Percentiles rank a stretch among this genome's conserved stretches.
Conservation (phyloP, 1,139 yeast species). For the Arxiozyma heterogenica region DNA sequence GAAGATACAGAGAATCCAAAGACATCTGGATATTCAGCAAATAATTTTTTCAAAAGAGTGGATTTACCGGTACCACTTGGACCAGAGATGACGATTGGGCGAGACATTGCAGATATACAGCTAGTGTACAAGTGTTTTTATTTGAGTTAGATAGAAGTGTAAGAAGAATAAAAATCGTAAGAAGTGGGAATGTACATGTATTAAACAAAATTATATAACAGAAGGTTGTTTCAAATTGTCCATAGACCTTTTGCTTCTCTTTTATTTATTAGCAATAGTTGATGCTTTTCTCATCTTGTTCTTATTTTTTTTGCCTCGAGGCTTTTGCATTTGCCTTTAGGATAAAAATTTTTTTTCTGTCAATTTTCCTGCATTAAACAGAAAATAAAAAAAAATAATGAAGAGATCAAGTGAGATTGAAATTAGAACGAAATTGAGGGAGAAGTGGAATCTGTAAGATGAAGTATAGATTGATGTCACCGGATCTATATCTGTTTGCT, state of each 20-base stretch:
- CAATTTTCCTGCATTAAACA: not conserved
- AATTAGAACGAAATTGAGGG: not conserved
- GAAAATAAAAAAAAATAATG: no score
- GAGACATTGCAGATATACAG: slow-evolving; percentile 26
- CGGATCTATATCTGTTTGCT: no score
- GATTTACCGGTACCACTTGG: slow-evolving; percentile 98
- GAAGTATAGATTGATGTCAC: no score
- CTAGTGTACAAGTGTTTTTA: not conserved
- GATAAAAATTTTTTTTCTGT: not conserved
- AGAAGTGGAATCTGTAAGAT: not conserved
- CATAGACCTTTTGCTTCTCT: not conserved
- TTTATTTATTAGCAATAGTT: not conserved
- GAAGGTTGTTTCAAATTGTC: not conserved
- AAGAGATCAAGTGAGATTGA: not conserved
- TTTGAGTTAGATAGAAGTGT: no score
- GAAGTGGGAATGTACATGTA: not conserved
- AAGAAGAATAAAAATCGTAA: no score
- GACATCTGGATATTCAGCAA: slow-evolving; percentile 78
- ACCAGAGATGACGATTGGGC: slow-evolving; percentile 93
- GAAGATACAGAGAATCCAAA: slow-evolving; percentile 94
- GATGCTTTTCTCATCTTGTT: not conserved
- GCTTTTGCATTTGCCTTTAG: not conserved
- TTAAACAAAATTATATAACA: no score
- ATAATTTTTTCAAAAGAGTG: slow-evolving; percentile 77
- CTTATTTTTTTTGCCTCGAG: not conserved